Conservation (phyloP, 495 filamentous ascomycete genomes). For the Alectoria sarmentosa region DNA sequence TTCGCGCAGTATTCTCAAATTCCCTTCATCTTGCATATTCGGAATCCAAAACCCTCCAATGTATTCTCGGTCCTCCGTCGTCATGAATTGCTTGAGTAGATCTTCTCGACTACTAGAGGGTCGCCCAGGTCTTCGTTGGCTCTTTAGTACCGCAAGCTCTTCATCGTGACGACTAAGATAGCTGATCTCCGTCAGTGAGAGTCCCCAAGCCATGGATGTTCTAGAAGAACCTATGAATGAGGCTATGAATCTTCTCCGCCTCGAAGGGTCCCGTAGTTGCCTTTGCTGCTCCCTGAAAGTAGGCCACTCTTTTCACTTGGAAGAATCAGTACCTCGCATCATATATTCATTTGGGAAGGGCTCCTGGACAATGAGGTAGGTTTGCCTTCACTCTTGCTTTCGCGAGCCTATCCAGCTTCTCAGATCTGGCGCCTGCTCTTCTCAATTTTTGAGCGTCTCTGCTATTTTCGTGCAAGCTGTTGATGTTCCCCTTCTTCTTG, state of each 20-base stretch:
- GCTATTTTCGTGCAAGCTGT: conserved; percentile 74
- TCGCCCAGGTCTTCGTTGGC: conserved; percentile 70
- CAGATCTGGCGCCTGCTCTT: conserved; percentile 64
- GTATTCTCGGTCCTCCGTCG: conserved; percentile 70
- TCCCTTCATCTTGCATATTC: conserved; percentile 49
- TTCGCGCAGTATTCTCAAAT: conserved; percentile 42
- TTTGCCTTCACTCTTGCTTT: conserved; percentile 57
- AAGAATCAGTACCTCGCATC: conserved; percentile 3
- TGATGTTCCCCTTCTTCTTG: conserved; percentile 67
- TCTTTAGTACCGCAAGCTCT: conserved; percentile 65
- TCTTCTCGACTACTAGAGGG: conserved; percentile 73
- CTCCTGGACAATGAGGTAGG: conserved; percentile 54
- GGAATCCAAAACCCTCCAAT: conserved; percentile 75
- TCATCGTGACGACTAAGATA: conserved; percentile 73
- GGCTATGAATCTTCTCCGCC: conserved; percentile 48
- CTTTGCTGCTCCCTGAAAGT: conserved; percentile 59
- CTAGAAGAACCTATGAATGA: conserved; percentile 53
- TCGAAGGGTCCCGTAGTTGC: conserved; percentile 49
- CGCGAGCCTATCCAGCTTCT: conserved; percentile 62
- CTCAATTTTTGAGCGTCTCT: conserved; percentile 70
- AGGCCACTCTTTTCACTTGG: conserved; percentile 62
- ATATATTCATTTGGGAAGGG: background rate
- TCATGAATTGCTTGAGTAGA: conserved; percentile 61
- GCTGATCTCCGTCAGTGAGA: conserved; percentile 34
- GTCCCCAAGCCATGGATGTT: background rate